phyloP scores from a whole-genome alignment of 805 yeast species.

The Pachysolen tannophilus region DNA sequence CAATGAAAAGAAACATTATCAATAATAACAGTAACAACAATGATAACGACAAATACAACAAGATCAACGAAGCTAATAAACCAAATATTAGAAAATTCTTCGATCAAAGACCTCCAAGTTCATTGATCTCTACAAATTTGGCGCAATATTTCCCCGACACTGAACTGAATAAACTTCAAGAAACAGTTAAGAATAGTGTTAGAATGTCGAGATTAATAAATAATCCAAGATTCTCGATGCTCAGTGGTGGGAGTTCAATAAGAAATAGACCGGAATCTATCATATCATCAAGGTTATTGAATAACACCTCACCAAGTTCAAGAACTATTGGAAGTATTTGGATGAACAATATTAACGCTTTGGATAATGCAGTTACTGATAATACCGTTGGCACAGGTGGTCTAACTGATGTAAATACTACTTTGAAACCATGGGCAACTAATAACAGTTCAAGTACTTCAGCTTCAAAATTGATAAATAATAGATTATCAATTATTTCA shows the following conservation, averaged over 20 bases:
- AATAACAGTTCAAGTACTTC: neutral
- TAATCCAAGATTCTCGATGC: constrained; percentile 9
- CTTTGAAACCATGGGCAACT: constrained; percentile 20
- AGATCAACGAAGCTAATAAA: constrained; percentile 10
- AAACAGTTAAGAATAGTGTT: constrained; percentile 78
- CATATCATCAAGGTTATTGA: constrained; percentile 19
- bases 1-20: neutral
- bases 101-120: constrained; percentile 92
- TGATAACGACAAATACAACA: no score
- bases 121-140: constrained; percentile 79
- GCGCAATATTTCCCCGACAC: constrained; percentile 91
- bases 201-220: constrained; percentile 60
- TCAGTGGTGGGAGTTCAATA: constrained; percentile 4
- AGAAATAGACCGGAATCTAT: constrained; percentile 16
- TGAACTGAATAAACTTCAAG: constrained; percentile 58
- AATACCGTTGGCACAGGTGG: constrained; percentile 41
- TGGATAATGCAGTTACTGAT: constrained; percentile 31
- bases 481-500: constrained; percentile 16
- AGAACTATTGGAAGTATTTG: constrained; percentile 61
- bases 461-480: neutral
- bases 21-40: neutral
- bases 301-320: constrained; percentile 20
- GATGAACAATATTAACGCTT: constrained; percentile 46
- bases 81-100: constrained; percentile 40
- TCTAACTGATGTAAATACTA: constrained; percentile 30